phyloP scores from a whole-genome alignment of 176 grass and related monocot species.

The Puya raimondii region DNA sequence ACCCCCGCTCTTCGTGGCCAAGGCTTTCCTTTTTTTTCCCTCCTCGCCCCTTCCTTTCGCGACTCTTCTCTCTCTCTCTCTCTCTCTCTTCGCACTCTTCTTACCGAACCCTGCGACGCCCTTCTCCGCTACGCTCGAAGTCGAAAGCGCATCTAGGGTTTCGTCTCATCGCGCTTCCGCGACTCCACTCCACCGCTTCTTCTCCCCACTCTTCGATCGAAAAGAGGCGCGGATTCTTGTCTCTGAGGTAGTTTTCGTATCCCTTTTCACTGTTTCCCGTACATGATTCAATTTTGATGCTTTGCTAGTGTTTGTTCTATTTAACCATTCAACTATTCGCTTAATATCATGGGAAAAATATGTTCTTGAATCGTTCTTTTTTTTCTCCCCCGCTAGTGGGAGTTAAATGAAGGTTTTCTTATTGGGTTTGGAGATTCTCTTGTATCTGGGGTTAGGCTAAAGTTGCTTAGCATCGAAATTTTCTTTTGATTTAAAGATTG shows the following conservation, averaged over 20 bases:
- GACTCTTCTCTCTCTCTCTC: neutral
- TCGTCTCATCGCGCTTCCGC: neutral
- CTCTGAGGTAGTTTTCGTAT: neutral
- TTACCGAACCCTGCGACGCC: neutral
- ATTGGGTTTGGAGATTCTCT: no score
- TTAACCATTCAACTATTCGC: no score
- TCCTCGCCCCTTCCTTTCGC: neutral
- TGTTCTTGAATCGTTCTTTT: no score
- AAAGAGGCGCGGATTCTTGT: neutral
- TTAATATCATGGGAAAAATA: no score
- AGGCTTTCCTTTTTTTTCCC: neutral
- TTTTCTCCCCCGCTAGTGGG: no score
- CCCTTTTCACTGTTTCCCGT: neutral
- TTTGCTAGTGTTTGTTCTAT: neutral
- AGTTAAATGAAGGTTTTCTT: no score
- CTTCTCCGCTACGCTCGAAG: neutral
- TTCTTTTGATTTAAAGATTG: neutral
- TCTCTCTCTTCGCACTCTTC: neutral
- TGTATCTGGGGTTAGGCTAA: no score
- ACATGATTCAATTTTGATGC: neutral
- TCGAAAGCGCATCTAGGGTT: neutral
- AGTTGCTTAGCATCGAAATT: neutral
- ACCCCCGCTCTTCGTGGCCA: neutral
- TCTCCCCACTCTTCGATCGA: neutral
- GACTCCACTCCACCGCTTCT: neutral